Percentiles rank a stretch among this genome's conserved stretches.
Evolutionary conservation across 768 basidiomycete genomes (phyloP).

Genomic region (Rhizopogon vinicolor): DNA sequence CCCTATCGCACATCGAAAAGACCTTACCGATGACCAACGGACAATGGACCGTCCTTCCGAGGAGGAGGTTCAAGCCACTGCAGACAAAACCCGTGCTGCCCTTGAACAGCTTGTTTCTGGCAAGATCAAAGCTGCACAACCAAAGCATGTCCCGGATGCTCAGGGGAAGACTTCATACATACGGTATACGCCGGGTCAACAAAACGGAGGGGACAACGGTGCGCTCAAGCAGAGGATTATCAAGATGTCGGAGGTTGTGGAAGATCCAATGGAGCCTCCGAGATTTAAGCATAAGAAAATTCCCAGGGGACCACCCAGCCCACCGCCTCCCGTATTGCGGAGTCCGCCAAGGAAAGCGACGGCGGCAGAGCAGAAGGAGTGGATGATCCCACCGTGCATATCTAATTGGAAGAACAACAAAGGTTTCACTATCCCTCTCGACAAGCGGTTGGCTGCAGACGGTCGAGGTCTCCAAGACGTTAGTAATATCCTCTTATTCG

Average conservation of each 20-base stretch:
- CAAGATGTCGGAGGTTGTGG: conserved; percentile 97
- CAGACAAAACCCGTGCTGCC: conserved; percentile 86
- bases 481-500: conserved; percentile 25
- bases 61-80: conserved; percentile 85
- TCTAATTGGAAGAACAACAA: conserved; percentile 99
- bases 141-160: conserved; percentile 86
- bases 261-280: conserved; percentile 96
- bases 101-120: conserved; percentile 91
- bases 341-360: conserved; percentile 96
- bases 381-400: conserved; percentile 99
- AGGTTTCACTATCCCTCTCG: conserved; percentile 97
- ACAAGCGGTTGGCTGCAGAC: conserved; percentile 96
- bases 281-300: conserved; percentile 99
- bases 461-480: conserved; percentile 98
- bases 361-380: conserved; percentile 97
- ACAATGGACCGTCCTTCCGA: conserved; percentile 91
- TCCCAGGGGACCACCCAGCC: conserved; percentile 92
- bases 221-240: conserved; percentile 89
- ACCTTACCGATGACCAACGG: conserved; percentile 70
- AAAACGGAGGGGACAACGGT: conserved; percentile 55
- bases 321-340: conserved; percentile 91
- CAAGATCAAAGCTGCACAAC: conserved; percentile 98
- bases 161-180: conserved; percentile 87
- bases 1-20: conserved; percentile 84
- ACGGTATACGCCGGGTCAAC: conserved; percentile 94